Evolutionary conservation across 495 filamentous ascomycete genomes (phyloP).

Genomic region (Geopyxis carbonaria): DNA sequence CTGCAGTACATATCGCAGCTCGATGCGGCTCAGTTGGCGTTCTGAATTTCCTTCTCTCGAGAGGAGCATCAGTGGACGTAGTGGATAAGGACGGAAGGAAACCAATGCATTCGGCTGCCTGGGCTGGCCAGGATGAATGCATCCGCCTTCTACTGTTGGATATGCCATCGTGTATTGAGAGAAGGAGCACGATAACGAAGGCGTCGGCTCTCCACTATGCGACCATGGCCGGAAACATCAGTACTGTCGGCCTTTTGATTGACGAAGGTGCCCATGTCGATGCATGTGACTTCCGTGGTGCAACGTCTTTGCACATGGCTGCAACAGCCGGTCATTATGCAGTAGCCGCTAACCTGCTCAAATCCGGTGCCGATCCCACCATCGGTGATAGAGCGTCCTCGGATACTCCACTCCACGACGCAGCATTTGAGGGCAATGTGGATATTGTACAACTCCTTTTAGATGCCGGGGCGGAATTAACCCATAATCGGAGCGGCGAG

Average conservation of each 20-base stretch:
- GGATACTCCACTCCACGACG: conserved; percentile 7
- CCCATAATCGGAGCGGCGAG: conserved; percentile 1
- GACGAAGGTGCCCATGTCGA: conserved; percentile 12
- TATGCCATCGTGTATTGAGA: neutral
- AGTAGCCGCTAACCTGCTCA: conserved; percentile 3
- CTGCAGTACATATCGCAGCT: conserved; percentile 9
- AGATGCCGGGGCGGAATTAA: neutral
- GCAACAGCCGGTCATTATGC: conserved; percentile 9
- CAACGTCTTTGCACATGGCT: conserved; percentile 16
- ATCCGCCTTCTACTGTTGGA: conserved; percentile 10
- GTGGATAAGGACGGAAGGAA: conserved; percentile 3
- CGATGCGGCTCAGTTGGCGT: conserved; percentile 4
- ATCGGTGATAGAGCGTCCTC: conserved; percentile 1
- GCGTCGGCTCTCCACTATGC: conserved; percentile 16
- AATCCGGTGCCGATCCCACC: neutral
- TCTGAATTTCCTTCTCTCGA: neutral
- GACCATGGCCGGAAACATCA: conserved; percentile 10
- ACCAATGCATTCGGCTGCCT: conserved; percentile 9
- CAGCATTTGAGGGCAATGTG: conserved; percentile 6
- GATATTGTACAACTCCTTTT: conserved; percentile 11
- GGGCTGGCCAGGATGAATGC: conserved; percentile 10
- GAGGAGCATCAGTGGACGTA: no score
- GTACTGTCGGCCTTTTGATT: conserved; percentile 10
- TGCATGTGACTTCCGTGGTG: conserved; percentile 6
- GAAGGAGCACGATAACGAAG: conserved; percentile 1